phyloP scores from a whole-genome alignment of 2,329 filamentous ascomycete species.

The Botryotinia calthae region DNA sequence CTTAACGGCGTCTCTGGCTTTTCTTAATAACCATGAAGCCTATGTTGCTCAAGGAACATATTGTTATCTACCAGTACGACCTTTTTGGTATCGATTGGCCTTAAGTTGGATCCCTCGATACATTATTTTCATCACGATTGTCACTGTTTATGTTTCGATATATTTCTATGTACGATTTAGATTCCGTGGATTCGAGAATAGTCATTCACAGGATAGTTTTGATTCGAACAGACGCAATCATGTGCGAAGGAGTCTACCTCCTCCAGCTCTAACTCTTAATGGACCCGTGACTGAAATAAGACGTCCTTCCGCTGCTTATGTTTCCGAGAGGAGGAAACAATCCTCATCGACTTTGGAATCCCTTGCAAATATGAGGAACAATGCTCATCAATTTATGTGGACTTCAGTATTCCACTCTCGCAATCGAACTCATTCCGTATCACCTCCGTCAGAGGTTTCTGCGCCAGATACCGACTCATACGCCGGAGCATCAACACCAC shows the following conservation, averaged over 20 bases:
- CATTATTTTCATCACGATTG: slow-evolving; percentile 61
- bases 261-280: slow-evolving; percentile 32
- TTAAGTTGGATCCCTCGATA: slow-evolving; percentile 75
- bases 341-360: slow-evolving; percentile 28
- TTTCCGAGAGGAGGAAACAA: slow-evolving; percentile 21
- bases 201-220: slow-evolving; percentile 19
- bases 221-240: slow-evolving; percentile 18
- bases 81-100: slow-evolving; percentile 66
- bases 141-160: slow-evolving; percentile 65
- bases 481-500: slow-evolving; percentile 26
- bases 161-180: slow-evolving; percentile 61
- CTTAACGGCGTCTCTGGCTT: slow-evolving; percentile 60
- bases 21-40: slow-evolving; percentile 52
- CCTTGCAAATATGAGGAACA: slow-evolving; percentile 20
- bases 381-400: slow-evolving; percentile 36
- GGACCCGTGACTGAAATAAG: slow-evolving; percentile 34
- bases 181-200: slow-evolving; percentile 34
- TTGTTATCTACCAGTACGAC: slow-evolving; percentile 66
- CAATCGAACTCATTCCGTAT: slow-evolving; percentile 20
- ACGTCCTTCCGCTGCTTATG: slow-evolving; percentile 21
- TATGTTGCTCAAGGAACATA: slow-evolving; percentile 65
- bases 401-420: slow-evolving; percentile 29
- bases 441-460: slow-evolving; percentile 27
- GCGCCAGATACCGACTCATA: slow-evolving; percentile 29
- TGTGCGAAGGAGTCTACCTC: slow-evolving; percentile 27